phyloP scores from a whole-genome alignment of 352 stramenopile species.

The Pelagophyceae sp. region DNA sequence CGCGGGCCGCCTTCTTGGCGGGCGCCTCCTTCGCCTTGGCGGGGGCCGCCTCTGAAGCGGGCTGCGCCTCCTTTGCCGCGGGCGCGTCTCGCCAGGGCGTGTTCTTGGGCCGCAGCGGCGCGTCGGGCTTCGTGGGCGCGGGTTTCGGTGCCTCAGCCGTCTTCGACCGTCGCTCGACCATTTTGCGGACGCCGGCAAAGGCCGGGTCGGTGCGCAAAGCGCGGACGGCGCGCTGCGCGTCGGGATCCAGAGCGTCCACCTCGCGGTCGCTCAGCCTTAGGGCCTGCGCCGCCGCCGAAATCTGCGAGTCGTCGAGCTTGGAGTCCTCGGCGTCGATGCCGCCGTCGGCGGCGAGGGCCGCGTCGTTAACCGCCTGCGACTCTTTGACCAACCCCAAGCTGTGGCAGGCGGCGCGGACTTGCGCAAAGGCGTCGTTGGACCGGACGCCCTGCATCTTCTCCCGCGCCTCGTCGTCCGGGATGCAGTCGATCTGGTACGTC shows the following conservation, averaged over 20 bases:
- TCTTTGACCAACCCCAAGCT: background rate
- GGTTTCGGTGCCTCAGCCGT: background rate
- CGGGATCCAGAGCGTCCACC: background rate
- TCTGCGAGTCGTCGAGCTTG: background rate
- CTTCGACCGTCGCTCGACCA: background rate
- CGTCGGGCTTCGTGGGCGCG: background rate
- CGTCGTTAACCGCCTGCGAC: background rate
- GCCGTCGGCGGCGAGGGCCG: background rate
- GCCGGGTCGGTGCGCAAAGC: background rate
- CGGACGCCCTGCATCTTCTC: constrained; percentile 20
- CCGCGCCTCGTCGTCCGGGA: background rate
- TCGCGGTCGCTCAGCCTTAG: background rate
- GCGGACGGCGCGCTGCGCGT: background rate
- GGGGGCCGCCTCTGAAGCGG: background rate
- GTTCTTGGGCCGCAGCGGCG: too few species aligned
- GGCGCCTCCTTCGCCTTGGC: background rate
- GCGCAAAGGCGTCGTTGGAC: background rate
- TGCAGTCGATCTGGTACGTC: background rate
- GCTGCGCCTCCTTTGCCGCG: background rate
- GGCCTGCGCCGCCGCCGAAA: background rate
- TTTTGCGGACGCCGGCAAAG: constrained; percentile 1
- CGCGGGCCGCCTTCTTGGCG: background rate
- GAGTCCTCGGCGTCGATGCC: background rate
- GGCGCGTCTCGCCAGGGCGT: background rate
- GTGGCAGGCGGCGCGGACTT: background rate